Percentiles rank a stretch among this genome's conserved stretches.
Conservation (phyloP, 805 yeast genomes). For the Schwanniomyces yamadae region DNA sequence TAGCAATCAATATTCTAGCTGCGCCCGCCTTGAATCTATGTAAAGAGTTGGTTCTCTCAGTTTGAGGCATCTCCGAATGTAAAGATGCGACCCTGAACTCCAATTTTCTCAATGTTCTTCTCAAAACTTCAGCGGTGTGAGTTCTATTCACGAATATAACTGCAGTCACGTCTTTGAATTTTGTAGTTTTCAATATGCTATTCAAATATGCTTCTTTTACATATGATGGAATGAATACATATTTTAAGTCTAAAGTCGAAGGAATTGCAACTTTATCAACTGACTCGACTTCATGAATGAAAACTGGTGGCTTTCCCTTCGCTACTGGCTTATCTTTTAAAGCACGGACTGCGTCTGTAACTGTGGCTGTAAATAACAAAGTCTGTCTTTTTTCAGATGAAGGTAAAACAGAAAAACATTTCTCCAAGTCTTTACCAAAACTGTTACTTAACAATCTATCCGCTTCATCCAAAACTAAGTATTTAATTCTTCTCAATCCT, state of each 20-base stretch:
- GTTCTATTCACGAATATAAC: constrained; percentile 93
- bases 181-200: constrained; percentile 60
- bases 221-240: constrained; percentile 77
- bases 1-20: constrained; percentile 88
- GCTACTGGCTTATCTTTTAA: constrained; percentile 64
- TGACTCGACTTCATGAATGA: constrained; percentile 71
- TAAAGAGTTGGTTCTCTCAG: constrained; percentile 84
- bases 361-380: constrained; percentile 89
- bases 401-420: constrained; percentile 74
- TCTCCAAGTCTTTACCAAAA: constrained; percentile 73
- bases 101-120: constrained; percentile 70
- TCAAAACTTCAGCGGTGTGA: constrained; percentile 79
- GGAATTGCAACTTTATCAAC: constrained; percentile 82
- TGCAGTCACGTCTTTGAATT: constrained; percentile 63
- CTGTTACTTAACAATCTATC: constrained; percentile 85
- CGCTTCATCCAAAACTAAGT: constrained; percentile 91
- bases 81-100: constrained; percentile 84
- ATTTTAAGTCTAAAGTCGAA: constrained; percentile 59
- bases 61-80: constrained; percentile 93
- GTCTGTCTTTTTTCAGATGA: constrained; percentile 77
- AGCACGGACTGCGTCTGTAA: constrained; percentile 86
- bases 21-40: constrained; percentile 94
- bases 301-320: constrained; percentile 54
- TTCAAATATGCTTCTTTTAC: constrained; percentile 88
- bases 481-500: constrained; percentile 77